Evolutionary conservation across 352 stramenopile species (phyloP).

Genomic region (Phytopythium chamaehyphon): DNA sequence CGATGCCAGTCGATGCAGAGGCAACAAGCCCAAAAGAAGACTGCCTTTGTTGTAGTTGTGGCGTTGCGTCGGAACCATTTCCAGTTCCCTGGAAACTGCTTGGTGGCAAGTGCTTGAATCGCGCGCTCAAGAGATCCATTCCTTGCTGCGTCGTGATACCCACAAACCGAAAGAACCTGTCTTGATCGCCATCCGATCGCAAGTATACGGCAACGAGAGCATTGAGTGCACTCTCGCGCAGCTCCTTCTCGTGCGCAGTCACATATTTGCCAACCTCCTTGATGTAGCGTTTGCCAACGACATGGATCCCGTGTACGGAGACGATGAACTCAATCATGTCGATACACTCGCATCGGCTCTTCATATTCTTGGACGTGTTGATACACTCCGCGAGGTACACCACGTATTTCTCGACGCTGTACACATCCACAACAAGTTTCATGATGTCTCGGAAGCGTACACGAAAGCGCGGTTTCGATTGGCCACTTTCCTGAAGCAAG

Average conservation of each 20-base stretch:
- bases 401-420: slow-evolving; percentile 73
- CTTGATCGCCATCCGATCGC: slow-evolving; percentile 56
- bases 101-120: slow-evolving; percentile 71
- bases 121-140: slow-evolving; percentile 69
- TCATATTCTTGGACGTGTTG: slow-evolving; percentile 82
- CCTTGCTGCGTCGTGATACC: slow-evolving; percentile 76
- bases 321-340: slow-evolving; percentile 80
- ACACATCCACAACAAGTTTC: slow-evolving; percentile 75
- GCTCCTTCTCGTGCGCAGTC: slow-evolving; percentile 74
- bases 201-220: slow-evolving; percentile 67
- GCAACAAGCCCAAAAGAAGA: slow-evolving; percentile 17
- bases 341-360: slow-evolving; percentile 82
- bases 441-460: slow-evolving; percentile 84
- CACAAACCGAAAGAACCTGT: slow-evolving; percentile 76
- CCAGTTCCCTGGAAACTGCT: slow-evolving; percentile 18
- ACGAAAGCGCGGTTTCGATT: slow-evolving; percentile 80
- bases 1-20: slow-evolving; percentile 8
- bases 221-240: slow-evolving; percentile 75
- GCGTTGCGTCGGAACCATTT: slow-evolving; percentile 1
- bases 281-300: slow-evolving; percentile 67
- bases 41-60: slow-evolving; percentile 9
- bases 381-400: slow-evolving; percentile 79
- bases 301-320: slow-evolving; percentile 47
- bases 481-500: slow-evolving; percentile 79
- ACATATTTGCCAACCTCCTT: slow-evolving; percentile 83